Evolutionary conservation across 805 yeast genomes (phyloP), one percentile per base, ranked within the genome.

Genomic region (Starmera dryadoides): DNA sequence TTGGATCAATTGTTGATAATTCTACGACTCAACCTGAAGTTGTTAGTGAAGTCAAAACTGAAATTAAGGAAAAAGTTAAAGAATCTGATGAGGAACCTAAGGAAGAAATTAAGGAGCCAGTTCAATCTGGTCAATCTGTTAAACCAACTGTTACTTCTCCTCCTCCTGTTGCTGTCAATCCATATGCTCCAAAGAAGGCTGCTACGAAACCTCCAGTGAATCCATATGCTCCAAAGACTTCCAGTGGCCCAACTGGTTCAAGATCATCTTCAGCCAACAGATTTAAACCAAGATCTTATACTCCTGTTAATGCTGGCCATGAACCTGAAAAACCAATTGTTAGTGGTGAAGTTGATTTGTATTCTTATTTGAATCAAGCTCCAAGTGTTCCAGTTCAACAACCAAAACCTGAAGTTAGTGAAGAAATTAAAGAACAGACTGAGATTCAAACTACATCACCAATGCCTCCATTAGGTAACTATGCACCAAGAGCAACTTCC

Each of bases 271-370:
- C 38, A 12, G 31, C 37, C 14, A 25, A 18, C 14, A 39, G 40
- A 34, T 39, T 28, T 22, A n/a, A 36, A n/a, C 34, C 40, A 6
- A 36, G 33, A 22, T 14, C 43, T 14, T 40, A 31, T 26, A 22
- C 35, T 17, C 42, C 44, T 6, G 10, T 29, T 10, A 31, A 16
- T 32, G 29, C 28, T n/a, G 25, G 36, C 14, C 35, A 23, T 15
- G 36, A 39, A 33, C 41, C 47, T 15, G 35, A 22, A 2, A 33
- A 36, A 8, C 42, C 46, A 15, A n/a, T 25, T n/a, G 37, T 40
- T n/a, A 17, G 37, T 17, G 44, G 36, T n/a, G 52, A 46, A 30
- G 30, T 48, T 30, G 52, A 48, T 37, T 46, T 45, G 32, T 41
- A 38, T 18, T 36, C 49, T 9, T 23, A 22, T 29, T 46, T 46